Evolutionary conservation across 1,284 basidiomycete species (phyloP).

Genomic region (Dichomitus squalens): DNA sequence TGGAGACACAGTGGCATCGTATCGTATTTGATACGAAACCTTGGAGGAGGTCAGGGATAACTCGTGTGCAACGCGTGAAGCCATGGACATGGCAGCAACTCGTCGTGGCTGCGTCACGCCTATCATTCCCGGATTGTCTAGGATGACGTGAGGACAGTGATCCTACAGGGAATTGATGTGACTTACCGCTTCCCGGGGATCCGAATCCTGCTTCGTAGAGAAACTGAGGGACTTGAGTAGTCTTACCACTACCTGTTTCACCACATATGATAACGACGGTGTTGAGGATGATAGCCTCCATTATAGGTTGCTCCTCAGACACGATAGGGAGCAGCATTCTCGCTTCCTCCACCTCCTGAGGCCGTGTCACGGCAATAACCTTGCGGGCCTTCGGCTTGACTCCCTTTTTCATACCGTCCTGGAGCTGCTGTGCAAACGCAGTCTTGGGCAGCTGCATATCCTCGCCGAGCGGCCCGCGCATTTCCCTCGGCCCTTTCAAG

Average conservation of each 20-base stretch:
- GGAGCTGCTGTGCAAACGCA: conserved; percentile 57
- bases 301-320: conserved; percentile 92
- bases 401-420: conserved; percentile 32
- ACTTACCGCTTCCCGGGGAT: conserved; percentile 72
- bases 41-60: conserved; percentile 77
- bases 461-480: conserved; percentile 72
- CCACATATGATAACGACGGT: conserved; percentile 77
- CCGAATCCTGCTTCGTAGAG: conserved; percentile 96
- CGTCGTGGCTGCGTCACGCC: conserved; percentile 97
- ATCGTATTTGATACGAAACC: conserved; percentile 97
- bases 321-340: conserved; percentile 88
- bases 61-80: conserved; percentile 88
- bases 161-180: background rate
- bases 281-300: conserved; percentile 90
- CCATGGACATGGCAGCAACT: conserved; percentile 97
- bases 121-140: conserved; percentile 97
- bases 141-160: background rate
- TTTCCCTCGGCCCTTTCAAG: conserved; percentile 38
- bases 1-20: conserved; percentile 90
- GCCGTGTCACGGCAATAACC: conserved; percentile 68
- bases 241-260: conserved; percentile 97
- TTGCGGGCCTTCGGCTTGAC: conserved; percentile 32
- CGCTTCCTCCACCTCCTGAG: conserved; percentile 75
- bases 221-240: conserved; percentile 96
- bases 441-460: conserved; percentile 65